phyloP scores from a whole-genome alignment of 2,329 filamentous ascomycete genomes.

The Helminthosporium solani region DNA sequence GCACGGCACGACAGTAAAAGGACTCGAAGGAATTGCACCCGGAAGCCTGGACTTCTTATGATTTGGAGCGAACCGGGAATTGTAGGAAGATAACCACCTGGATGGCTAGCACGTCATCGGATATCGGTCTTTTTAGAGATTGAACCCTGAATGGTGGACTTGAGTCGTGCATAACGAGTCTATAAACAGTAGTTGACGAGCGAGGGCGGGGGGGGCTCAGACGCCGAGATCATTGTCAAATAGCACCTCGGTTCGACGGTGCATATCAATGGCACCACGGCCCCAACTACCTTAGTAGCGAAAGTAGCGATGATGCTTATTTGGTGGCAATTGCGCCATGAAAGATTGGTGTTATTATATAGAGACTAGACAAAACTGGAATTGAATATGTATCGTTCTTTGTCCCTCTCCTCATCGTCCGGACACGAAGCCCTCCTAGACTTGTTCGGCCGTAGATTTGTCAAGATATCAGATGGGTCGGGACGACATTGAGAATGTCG shows the following conservation, averaged over 20 bases:
- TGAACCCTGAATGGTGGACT: not conserved
- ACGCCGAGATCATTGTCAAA: not conserved
- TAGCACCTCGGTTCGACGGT: conserved; percentile 6
- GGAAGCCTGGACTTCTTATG: conserved; percentile 8
- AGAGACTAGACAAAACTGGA: not conserved
- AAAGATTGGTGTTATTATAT: not conserved
- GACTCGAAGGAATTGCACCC: not conserved
- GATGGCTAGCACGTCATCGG: conserved; percentile 26
- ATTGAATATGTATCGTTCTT: not conserved
- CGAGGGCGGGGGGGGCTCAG: conserved; percentile 1
- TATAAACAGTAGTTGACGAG: conserved; percentile 4
- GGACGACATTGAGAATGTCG: conserved; percentile 25
- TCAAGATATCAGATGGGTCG: conserved; percentile 2
- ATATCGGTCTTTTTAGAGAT: conserved; percentile 5
- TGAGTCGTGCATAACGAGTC: conserved; percentile 1
- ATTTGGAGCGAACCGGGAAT: not conserved
- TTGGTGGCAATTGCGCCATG: conserved; percentile 26
- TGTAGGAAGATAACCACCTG: conserved; percentile 2
- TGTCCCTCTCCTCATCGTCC: too few species aligned
- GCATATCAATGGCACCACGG: conserved; percentile 5
- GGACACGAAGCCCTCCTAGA: too few species aligned
- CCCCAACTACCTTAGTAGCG: conserved; percentile 14
- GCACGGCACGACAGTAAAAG: not conserved
- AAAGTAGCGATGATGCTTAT: conserved; percentile 17
- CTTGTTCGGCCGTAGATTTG: not conserved